Percentiles rank a stretch among this genome's conserved stretches.
Conservation (phyloP, 495 filamentous ascomycete species). For the Polyplosphaeria fusca region DNA sequence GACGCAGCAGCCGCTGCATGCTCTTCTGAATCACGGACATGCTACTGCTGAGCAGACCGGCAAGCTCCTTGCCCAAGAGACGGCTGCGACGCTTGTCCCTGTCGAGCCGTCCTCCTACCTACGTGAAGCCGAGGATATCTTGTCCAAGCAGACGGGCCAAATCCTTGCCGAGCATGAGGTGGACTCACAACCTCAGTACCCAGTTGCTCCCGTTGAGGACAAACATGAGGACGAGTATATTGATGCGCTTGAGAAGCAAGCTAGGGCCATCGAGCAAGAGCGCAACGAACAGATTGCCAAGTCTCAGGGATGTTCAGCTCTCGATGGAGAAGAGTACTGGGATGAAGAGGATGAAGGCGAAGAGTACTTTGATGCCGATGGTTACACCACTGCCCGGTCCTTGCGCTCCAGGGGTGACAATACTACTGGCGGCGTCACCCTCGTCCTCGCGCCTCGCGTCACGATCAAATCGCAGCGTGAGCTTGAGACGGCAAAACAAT, state of each 20-base stretch:
- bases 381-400: constrained; percentile 73
- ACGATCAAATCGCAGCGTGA: constrained; percentile 62
- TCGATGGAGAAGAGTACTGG: constrained; percentile 71
- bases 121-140: not conserved
- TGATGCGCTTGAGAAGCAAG: constrained; percentile 34
- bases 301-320: constrained; percentile 34
- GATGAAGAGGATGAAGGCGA: constrained; percentile 74
- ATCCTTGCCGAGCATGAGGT: not conserved
- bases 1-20: constrained; percentile 5
- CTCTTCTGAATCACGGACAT: not conserved
- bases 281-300: constrained; percentile 33
- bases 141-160: not conserved
- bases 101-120: not conserved
- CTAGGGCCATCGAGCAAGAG: constrained; percentile 28
- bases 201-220: constrained; percentile 1
- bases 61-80: not conserved
- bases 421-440: constrained; percentile 70
- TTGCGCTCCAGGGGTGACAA: constrained; percentile 72
- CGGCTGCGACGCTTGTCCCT: not conserved
- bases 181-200: constrained; percentile 1
- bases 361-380: constrained; percentile 77
- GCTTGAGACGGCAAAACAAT: constrained; percentile 62
- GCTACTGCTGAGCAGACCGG: not conserved
- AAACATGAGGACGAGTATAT: constrained; percentile 32
- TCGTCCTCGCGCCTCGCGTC: constrained; percentile 68